Percentiles rank a stretch among this genome's conserved stretches.
Conservation (phyloP, 1,284 basidiomycete species). For the Neotropicomus parvogracilis region DNA sequence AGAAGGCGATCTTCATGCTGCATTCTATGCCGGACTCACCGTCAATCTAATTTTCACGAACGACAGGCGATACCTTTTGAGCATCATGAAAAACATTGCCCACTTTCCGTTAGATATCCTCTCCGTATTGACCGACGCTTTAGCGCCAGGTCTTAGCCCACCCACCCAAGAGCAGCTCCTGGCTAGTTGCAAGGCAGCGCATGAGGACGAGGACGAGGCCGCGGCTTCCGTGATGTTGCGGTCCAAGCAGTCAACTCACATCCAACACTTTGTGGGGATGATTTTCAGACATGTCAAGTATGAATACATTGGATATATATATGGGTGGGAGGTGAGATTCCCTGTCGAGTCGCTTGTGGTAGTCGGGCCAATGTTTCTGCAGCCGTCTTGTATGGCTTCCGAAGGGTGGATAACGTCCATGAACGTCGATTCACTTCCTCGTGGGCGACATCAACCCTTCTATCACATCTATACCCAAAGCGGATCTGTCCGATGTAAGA, state of each 20-base stretch:
- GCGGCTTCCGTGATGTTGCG: slow-evolving; percentile 30
- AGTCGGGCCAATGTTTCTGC: slow-evolving; percentile 7
- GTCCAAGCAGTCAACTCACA: slow-evolving; percentile 18
- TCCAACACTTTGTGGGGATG: slow-evolving; percentile 51
- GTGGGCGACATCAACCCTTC: slow-evolving; percentile 51
- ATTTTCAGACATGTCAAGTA: slow-evolving; percentile 44
- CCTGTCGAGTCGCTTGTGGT: not conserved
- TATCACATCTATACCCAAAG: slow-evolving; percentile 42
- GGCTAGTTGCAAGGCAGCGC: slow-evolving; percentile 24
- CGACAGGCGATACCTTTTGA: slow-evolving; percentile 26
- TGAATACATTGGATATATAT: slow-evolving; percentile 47
- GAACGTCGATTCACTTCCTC: slow-evolving; percentile 39
- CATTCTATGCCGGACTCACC: slow-evolving; percentile 32
- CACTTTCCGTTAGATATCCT: slow-evolving; percentile 33
- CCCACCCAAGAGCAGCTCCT: slow-evolving; percentile 22
- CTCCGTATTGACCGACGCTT: slow-evolving; percentile 29
- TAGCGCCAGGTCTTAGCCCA: slow-evolving; percentile 25
- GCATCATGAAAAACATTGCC: slow-evolving; percentile 30
- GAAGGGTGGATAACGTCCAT: slow-evolving; percentile 47
- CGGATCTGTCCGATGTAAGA: slow-evolving; percentile 44
- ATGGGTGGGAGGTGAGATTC: slow-evolving; percentile 51
- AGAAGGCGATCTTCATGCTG: slow-evolving; percentile 30
- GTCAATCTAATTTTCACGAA: slow-evolving; percentile 33
- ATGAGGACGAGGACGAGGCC: slow-evolving; percentile 34
- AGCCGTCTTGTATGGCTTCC: slow-evolving; percentile 43